These are phyloP conservation scores for Phytopythium cucurbitacearum DNA, from an alignment of 352 stramenopile genomes.

Conservation along the genomic window DNA sequence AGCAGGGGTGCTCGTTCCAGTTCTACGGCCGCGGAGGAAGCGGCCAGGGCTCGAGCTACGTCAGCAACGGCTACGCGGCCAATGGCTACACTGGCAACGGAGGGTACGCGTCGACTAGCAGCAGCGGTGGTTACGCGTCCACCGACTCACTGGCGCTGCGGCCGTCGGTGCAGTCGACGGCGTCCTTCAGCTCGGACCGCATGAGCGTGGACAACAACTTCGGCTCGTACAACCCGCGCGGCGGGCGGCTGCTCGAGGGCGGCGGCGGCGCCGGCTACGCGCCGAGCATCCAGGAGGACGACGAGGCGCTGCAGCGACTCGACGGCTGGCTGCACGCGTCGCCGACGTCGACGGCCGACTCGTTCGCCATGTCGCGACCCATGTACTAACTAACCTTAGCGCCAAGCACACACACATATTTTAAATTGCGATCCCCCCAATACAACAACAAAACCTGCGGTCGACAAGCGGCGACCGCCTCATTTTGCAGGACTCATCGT, in stretches of 20 bases:
- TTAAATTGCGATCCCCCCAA: neutral
- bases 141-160: conserved; percentile 56
- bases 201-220: conserved; percentile 77
- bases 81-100: conserved; percentile 6
- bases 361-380: conserved; percentile 35
- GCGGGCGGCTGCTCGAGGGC: conserved; percentile 33
- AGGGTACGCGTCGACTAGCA: conserved; percentile 16
- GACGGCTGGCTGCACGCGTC: conserved; percentile 61
- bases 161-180: conserved; percentile 30
- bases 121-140: conserved; percentile 15
- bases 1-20: conserved; percentile 52
- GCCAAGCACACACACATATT: neutral
- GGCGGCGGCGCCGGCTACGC: conserved; percentile 19
- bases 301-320: conserved; percentile 56
- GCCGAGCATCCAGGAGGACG: conserved; percentile 63
- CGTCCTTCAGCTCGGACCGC: conserved; percentile 48
- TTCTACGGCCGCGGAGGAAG: conserved; percentile 51
- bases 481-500: too few species aligned
- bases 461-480: too few species aligned
- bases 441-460: neutral
- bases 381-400: conserved; percentile 1
- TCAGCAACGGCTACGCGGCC: conserved; percentile 7
- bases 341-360: conserved; percentile 57
- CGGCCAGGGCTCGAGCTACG: conserved; percentile 5
- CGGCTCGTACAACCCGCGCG: conserved; percentile 54